phyloP scores from a whole-genome alignment of 2,329 filamentous ascomycete species.

The Coniochaeta sp. region DNA sequence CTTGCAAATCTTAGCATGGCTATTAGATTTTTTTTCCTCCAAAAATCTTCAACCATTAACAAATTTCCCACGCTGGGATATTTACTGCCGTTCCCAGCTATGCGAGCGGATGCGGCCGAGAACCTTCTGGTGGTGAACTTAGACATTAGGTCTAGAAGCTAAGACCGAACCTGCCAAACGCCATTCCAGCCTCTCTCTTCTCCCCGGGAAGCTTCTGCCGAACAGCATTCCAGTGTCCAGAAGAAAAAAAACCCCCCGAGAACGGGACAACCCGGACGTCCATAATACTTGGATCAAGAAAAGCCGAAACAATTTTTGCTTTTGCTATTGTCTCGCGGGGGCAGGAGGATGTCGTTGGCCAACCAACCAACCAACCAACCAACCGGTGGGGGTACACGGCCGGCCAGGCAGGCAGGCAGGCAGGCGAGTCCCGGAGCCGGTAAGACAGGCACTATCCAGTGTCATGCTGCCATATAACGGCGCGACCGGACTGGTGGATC shows the following conservation, averaged over 20 bases:
- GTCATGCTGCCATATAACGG: neutral
- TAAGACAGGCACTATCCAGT: neutral
- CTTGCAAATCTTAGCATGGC: too few species aligned
- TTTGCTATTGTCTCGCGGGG: neutral
- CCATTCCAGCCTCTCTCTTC: neutral
- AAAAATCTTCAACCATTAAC: too few species aligned
- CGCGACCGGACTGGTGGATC: neutral
- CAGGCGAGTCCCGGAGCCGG: neutral
- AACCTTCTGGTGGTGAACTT: neutral
- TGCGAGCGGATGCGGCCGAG: neutral
- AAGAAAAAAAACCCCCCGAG: neutral
- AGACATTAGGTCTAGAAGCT: too few species aligned
- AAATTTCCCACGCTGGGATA: too few species aligned
- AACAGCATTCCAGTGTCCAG: neutral
- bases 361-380: neutral
- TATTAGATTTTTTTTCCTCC: too few species aligned
- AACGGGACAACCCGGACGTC: neutral
- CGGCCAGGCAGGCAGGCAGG: too few species aligned
- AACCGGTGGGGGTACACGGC: neutral
- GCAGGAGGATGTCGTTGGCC: neutral
- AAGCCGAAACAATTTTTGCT: too few species aligned
- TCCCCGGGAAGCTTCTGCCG: neutral
- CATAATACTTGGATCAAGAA: too few species aligned
- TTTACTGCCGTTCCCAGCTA: neutral
- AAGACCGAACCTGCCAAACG: neutral